phyloP scores from a whole-genome alignment of 176 grass and related monocot species.

The Urochloa ruziziensis region DNA sequence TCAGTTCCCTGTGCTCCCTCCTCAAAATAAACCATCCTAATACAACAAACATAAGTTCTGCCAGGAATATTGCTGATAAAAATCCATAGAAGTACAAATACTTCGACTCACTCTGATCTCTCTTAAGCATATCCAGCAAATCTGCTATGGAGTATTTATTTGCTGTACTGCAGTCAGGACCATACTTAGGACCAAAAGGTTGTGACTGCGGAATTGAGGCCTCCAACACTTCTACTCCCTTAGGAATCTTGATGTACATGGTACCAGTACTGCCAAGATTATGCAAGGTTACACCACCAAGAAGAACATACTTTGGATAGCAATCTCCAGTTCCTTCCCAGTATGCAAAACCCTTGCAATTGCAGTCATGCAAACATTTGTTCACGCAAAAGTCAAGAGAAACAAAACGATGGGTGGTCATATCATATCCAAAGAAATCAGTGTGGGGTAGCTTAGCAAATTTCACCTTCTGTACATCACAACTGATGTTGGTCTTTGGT shows the following conservation, averaged over 20 bases:
- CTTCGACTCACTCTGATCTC: not conserved
- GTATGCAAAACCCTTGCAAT: constrained; percentile 33
- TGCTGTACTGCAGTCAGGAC: constrained; percentile 4
- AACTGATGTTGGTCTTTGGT: constrained; percentile 18
- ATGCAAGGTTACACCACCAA: constrained; percentile 7
- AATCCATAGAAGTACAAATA: constrained; percentile 42
- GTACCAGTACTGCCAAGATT: constrained; percentile 9
- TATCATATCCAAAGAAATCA: constrained; percentile 30
- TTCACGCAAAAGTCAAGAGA: constrained; percentile 19
- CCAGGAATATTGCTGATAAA: constrained; percentile 30
- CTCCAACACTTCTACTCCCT: not conserved
- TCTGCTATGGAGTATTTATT: not conserved
- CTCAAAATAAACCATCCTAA: constrained; percentile 40
- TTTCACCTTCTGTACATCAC: constrained; percentile 11
- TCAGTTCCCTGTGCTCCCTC: constrained; percentile 10
- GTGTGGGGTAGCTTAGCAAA: constrained; percentile 29
- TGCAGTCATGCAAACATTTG: constrained; percentile 33
- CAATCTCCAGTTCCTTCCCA: constrained; percentile 42
- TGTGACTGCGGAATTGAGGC: constrained; percentile 27
- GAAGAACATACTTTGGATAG: constrained; percentile 30
- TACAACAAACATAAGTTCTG: constrained; percentile 15
- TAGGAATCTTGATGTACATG: constrained; percentile 38
- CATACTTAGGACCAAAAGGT: constrained; percentile 24
- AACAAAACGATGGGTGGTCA: not conserved
- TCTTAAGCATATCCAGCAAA: constrained; percentile 12